Evolutionary conservation across 1,284 basidiomycete genomes (phyloP).

Genomic region (Boletellus deceptivus): DNA sequence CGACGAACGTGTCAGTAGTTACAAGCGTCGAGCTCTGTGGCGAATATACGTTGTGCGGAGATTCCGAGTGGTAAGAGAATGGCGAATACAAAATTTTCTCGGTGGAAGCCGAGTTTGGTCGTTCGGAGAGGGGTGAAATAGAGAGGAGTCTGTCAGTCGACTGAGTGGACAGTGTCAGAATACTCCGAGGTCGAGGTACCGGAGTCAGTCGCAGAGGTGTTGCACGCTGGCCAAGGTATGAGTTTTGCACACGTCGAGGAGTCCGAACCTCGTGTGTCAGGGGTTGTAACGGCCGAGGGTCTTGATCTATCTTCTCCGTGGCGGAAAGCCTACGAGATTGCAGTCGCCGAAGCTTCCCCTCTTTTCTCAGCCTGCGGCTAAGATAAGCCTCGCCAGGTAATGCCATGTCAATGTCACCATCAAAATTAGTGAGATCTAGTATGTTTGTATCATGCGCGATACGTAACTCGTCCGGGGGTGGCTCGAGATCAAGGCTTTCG

Average conservation of each 20-base stretch:
- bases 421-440: conserved; percentile 78
- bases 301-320: conserved; percentile 7
- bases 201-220: not conserved
- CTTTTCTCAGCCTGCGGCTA: conserved; percentile 58
- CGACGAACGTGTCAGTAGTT: conserved; percentile 2
- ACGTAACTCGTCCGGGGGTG: conserved; percentile 29
- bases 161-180: conserved; percentile 5
- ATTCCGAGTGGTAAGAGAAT: conserved; percentile 10
- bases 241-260: not conserved
- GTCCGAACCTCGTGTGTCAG: not conserved
- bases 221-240: not conserved
- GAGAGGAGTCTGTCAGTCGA: conserved; percentile 24
- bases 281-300: not conserved
- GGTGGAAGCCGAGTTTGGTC: conserved; percentile 11
- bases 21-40: not conserved
- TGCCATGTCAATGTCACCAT: conserved; percentile 70
- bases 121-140: conserved; percentile 20
- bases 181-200: not conserved
- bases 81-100: conserved; percentile 17
- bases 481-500: conserved; percentile 33
- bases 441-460: conserved; percentile 53
- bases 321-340: conserved; percentile 42
- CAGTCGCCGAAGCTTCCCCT: conserved; percentile 68
- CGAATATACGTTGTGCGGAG: conserved; percentile 4
- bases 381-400: conserved; percentile 64